Evolutionary conservation across 2,329 filamentous ascomycete species (phyloP).

Genomic region (Juglanconis sp.): DNA sequence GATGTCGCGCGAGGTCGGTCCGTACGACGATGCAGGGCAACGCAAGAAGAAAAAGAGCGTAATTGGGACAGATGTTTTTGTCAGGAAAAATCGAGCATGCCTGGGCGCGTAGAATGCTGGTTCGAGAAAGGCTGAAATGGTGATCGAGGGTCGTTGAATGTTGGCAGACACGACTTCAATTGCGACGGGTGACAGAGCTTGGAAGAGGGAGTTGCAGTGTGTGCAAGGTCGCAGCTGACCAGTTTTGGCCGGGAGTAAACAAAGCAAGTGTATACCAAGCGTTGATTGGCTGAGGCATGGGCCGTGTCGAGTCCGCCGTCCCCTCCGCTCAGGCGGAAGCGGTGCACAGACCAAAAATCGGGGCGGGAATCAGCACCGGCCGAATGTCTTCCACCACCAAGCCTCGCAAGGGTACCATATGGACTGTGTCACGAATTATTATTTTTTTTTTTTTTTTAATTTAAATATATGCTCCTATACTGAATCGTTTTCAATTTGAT

Average conservation of each 20-base stretch:
- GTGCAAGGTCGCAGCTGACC: background rate
- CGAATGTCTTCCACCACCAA: background rate
- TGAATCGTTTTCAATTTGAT: no score
- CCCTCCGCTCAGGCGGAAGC: background rate
- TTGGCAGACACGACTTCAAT: background rate
- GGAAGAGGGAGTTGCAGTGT: background rate
- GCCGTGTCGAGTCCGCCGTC: background rate
- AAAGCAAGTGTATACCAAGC: background rate
- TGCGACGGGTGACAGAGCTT: background rate
- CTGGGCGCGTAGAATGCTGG: background rate
- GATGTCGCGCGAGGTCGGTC: conserved; percentile 6
- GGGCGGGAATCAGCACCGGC: background rate
- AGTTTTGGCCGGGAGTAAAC: conserved; percentile 7
- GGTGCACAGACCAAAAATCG: background rate
- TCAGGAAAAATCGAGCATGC: conserved; percentile 13
- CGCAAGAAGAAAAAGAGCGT: background rate
- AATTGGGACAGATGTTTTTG: background rate
- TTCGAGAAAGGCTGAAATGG: background rate
- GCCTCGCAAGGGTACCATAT: no score
- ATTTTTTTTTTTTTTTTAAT: no score
- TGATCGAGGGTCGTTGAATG: background rate
- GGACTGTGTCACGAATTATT: no score
- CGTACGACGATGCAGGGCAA: background rate
- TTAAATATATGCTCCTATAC: no score
- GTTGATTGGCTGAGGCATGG: background rate